Evolutionary conservation across 495 filamentous ascomycete species (phyloP).

Genomic region (Penicillium daleae): DNA sequence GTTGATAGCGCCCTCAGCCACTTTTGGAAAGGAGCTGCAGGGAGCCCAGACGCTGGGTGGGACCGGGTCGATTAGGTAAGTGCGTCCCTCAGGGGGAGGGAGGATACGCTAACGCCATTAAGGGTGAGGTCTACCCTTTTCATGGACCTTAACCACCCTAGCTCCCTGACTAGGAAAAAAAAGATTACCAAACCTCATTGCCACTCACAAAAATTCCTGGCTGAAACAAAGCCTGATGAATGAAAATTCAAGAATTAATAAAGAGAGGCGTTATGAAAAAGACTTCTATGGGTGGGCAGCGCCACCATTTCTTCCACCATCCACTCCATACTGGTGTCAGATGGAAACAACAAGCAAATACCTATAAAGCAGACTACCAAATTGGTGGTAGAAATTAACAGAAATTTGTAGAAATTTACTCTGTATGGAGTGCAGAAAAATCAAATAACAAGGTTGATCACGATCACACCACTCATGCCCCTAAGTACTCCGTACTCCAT

Average conservation of each 20-base stretch:
- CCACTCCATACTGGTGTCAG: not conserved
- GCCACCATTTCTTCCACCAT: constrained; percentile 2
- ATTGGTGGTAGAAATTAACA: not conserved
- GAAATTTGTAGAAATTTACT: not conserved
- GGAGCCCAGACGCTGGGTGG: constrained; percentile 38
- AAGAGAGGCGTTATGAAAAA: not conserved
- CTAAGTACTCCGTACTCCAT: not conserved
- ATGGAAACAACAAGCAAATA: not conserved
- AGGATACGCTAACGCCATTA: not conserved
- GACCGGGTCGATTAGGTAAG: constrained; percentile 21
- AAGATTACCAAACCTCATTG: not conserved
- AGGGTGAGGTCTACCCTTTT: constrained; percentile 2
- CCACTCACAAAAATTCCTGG: not conserved
- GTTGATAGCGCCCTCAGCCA: constrained; percentile 32
- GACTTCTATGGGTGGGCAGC: not conserved
- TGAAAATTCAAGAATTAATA: not conserved
- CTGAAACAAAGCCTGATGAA: constrained; percentile 2
- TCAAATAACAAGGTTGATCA: not conserved
- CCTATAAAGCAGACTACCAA: not conserved
- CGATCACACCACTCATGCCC: not conserved
- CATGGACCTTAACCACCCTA: not conserved
- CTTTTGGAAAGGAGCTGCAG: constrained; percentile 47
- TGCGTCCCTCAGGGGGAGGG: constrained; percentile 4
- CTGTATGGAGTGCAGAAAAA: not conserved
- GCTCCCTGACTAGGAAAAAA: constrained; percentile 8